Conservation (phyloP, 2,329 filamentous ascomycete genomes). For the Acephala macrosclerotiorum region DNA sequence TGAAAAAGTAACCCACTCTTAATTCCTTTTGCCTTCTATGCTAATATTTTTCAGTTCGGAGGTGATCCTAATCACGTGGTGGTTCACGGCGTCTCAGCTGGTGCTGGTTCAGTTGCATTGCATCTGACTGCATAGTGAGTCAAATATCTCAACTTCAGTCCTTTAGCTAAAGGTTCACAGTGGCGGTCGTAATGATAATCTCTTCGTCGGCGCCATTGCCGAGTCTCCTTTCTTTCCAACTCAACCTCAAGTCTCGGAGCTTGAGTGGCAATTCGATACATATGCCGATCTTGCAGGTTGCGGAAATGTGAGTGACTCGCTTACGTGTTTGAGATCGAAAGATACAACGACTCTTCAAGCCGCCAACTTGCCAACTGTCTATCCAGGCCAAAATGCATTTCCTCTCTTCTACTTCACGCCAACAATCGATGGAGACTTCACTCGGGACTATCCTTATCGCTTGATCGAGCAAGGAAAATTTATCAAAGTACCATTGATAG, state of each 20-base stretch:
- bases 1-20: slow-evolving; percentile 45
- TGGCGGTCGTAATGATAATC: slow-evolving; percentile 39
- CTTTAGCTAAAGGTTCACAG: slow-evolving; percentile 11
- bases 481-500: slow-evolving; percentile 50
- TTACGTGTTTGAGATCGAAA: slow-evolving; percentile 48
- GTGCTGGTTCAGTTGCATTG: slow-evolving; percentile 53
- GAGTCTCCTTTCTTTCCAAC: slow-evolving; percentile 49
- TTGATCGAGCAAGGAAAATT: slow-evolving; percentile 47
- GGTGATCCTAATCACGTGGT: slow-evolving; percentile 55
- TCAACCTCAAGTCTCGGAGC: slow-evolving; percentile 46
- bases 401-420: slow-evolving; percentile 52
- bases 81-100: slow-evolving; percentile 55
- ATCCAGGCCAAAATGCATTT: slow-evolving; percentile 44
- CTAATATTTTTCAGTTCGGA: slow-evolving; percentile 45
- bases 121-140: slow-evolving; percentile 44
- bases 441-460: slow-evolving; percentile 48
- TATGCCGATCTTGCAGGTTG: slow-evolving; percentile 47
- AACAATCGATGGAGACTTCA: slow-evolving; percentile 50
- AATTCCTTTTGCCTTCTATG: not conserved
- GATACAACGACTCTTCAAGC: slow-evolving; percentile 48
- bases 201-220: slow-evolving; percentile 43
- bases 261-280: slow-evolving; percentile 51
- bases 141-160: not conserved
- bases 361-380: slow-evolving; percentile 47
- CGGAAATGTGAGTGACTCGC: slow-evolving; percentile 33